Evolutionary conservation across 495 filamentous ascomycete genomes (phyloP).

Genomic region (Xylaria longipes): DNA sequence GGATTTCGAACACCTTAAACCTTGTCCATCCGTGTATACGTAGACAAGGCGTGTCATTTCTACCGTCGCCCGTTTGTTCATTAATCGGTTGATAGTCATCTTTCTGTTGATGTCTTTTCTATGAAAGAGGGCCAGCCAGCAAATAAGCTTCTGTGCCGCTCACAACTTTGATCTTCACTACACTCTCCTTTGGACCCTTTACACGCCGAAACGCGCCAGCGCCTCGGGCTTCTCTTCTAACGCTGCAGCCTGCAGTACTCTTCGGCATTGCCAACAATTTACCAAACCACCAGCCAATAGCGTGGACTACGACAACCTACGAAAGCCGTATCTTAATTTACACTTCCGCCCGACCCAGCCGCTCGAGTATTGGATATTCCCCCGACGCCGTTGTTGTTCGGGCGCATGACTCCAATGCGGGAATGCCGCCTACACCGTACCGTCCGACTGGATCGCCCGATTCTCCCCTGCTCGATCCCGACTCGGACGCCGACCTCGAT

Average conservation of each 20-base stretch:
- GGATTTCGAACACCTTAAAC: slow-evolving; percentile 2
- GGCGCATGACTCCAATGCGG: slow-evolving; percentile 51
- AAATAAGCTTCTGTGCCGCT: background rate
- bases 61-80: background rate
- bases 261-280: background rate
- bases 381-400: slow-evolving; percentile 25
- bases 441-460: slow-evolving; percentile 58
- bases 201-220: slow-evolving; percentile 1
- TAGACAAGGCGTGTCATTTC: slow-evolving; percentile 8
- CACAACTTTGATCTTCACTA: background rate
- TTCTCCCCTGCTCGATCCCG: slow-evolving; percentile 59
- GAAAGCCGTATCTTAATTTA: background rate
- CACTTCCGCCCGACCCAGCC: background rate
- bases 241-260: background rate
- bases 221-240: slow-evolving; percentile 12
- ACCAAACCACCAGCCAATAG: background rate
- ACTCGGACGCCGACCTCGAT: slow-evolving; percentile 76
- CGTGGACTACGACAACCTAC: background rate
- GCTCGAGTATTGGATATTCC: background rate
- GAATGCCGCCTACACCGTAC: slow-evolving; percentile 60
- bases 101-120: background rate
- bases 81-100: background rate
- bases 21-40: slow-evolving; percentile 1
- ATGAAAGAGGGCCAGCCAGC: background rate
- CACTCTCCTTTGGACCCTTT: background rate